Conservation (phyloP, 2,329 filamentous ascomycete genomes). For the Didymella pomorum region DNA sequence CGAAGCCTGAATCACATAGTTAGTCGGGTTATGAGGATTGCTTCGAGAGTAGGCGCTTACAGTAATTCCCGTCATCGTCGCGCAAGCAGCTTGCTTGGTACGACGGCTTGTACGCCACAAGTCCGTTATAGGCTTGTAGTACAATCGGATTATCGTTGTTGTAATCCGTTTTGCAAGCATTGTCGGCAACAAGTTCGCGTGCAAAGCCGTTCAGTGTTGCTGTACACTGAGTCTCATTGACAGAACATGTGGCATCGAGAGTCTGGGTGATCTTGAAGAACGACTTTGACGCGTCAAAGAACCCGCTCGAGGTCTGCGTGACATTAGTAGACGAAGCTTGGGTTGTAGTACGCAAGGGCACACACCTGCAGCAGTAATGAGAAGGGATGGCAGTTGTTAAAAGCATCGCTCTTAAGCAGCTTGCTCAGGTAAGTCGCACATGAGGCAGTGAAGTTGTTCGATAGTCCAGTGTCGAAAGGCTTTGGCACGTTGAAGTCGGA, state of each 20-base stretch:
- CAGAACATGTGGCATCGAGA: conserved; percentile 79
- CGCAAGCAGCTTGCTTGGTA: conserved; percentile 84
- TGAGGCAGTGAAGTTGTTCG: conserved; percentile 61
- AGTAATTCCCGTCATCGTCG: conserved; percentile 70
- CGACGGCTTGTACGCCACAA: conserved; percentile 78
- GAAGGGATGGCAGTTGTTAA: conserved; percentile 79
- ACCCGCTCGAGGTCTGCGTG: conserved; percentile 76
- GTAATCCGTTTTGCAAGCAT: conserved; percentile 78
- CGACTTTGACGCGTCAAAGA: conserved; percentile 81
- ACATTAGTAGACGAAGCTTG: conserved; percentile 17
- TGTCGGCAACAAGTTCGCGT: conserved; percentile 65
- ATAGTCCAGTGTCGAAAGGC: conserved; percentile 59
- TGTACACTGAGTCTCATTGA: conserved; percentile 71
- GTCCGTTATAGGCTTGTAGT: conserved; percentile 75
- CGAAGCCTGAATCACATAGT: conserved; percentile 62
- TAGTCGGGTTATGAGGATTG: not conserved
- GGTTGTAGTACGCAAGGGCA: not conserved
- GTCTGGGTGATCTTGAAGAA: conserved; percentile 76
- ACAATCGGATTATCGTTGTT: conserved; percentile 72
- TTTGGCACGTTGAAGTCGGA: conserved; percentile 48
- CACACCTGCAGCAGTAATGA: conserved; percentile 82
- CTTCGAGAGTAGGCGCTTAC: conserved; percentile 58
- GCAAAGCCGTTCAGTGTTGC: conserved; percentile 71
- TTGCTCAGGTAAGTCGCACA: conserved; percentile 74
- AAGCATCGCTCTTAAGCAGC: conserved; percentile 71